Base-by-base conservation (phyloP, 129 eudicot genomes). In the Daucus carota region DNA sequence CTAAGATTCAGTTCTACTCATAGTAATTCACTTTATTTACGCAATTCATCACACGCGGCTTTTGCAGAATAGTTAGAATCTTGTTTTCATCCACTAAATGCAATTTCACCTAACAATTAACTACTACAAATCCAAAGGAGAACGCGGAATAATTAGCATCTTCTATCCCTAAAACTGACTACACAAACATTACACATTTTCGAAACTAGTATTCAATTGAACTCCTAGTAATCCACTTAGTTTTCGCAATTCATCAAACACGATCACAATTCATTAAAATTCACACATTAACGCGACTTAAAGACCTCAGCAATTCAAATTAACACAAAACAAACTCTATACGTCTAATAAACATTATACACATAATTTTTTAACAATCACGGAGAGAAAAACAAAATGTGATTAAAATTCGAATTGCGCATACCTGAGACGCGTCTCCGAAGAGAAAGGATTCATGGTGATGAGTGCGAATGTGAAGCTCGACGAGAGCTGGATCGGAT, bases 341-440 rank as follows among this genome's bases (percentile, higher is more conserved):
- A n/a, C n/a, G n/a, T n/a, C n/a, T n/a, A n/a, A n/a, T n/a, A n/a
- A n/a, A n/a, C n/a, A n/a, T n/a, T n/a, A n/a, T n/a, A n/a, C n/a
- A n/a, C n/a, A n/a, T n/a, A n/a, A n/a, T n/a, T n/a, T n/a, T n/a
- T 9, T 1, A 17, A 17, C 6, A 18, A 50, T 50, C 3, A 45
- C 14, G 0, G 15, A 45, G 15, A 45, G 5, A 52, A 3, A 20
- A 22, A 22, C 17, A 52, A 22, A 52, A n/a, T 52, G 17, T 52
- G 10, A 36, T 36, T 36, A 36, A 2, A 36, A 36, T 1, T 36
- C n/a, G 40, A 36, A 36, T 36, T 36, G 40, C 40, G 40, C 40
- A 29, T 26, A 93, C 98, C 98, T 90, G 75, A 93, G 86, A 82
- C 96, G 97, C 66, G 97, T 92, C 47, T 86, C 91, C 16, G 97